These are phyloP conservation scores for Neurospora cerealis DNA, from an alignment of 495 filamentous ascomycete genomes.

Conservation along the genomic window DNA sequence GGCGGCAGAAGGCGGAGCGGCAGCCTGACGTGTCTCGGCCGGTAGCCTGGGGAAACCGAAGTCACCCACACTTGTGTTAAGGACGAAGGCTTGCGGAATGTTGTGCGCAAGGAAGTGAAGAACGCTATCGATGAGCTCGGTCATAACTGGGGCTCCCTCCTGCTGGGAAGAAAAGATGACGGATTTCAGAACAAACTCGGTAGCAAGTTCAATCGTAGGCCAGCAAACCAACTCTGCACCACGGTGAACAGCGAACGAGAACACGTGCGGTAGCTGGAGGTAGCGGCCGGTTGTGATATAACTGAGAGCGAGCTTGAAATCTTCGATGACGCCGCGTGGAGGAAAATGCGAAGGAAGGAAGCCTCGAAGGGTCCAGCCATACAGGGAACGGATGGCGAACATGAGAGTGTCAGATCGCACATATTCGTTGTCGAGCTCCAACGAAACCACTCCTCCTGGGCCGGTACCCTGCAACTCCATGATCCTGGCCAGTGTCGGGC, in stretches of 20 bases:
- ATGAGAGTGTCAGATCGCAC: slow-evolving; percentile 38
- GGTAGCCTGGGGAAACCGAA: slow-evolving; percentile 27
- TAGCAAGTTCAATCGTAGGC: slow-evolving; percentile 42
- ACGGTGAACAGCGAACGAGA: slow-evolving; percentile 34
- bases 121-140: slow-evolving; percentile 25
- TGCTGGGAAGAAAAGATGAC: slow-evolving; percentile 15
- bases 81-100: slow-evolving; percentile 39
- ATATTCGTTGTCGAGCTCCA: slow-evolving; percentile 38
- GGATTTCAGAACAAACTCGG: slow-evolving; percentile 26
- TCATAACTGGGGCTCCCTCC: slow-evolving; percentile 1
- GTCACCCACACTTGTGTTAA: slow-evolving; percentile 33
- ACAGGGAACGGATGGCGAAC: slow-evolving; percentile 38
- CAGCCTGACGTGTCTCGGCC: neutral
- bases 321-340: slow-evolving; percentile 23
- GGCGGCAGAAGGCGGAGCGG: neutral
- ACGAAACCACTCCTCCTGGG: slow-evolving; percentile 22
- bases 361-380: slow-evolving; percentile 27
- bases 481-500: slow-evolving; percentile 24
- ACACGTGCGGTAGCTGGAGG: slow-evolving; percentile 34
- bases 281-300: slow-evolving; percentile 44
- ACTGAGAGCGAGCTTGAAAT: slow-evolving; percentile 38
- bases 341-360: slow-evolving; percentile 10
- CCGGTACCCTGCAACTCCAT: slow-evolving; percentile 13
- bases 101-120: slow-evolving; percentile 35
- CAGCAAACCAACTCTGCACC: slow-evolving; percentile 38